These are phyloP conservation scores for Seiridium cupressi DNA, from an alignment of 2,329 filamentous ascomycete genomes.

Conservation along the genomic window DNA sequence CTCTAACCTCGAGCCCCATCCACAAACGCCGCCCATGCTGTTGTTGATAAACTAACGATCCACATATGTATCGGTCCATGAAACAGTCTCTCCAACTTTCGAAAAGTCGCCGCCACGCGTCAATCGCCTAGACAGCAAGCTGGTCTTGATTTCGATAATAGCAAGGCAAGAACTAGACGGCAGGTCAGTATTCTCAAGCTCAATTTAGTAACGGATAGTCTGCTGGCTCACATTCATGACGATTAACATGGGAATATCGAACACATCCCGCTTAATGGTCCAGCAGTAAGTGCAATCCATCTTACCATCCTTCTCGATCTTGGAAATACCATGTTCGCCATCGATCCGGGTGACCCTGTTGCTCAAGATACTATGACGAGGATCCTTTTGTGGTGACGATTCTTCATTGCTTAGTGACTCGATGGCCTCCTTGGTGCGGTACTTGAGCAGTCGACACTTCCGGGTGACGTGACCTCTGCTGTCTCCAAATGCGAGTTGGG, in stretches of 20 bases:
- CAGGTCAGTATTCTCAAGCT: neutral
- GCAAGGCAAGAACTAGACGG: conserved; percentile 53
- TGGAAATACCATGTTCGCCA: conserved; percentile 76
- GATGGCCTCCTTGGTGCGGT: conserved; percentile 68
- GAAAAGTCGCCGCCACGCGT: neutral
- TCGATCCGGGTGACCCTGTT: conserved; percentile 62
- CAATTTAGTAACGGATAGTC: neutral
- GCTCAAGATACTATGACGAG: conserved; percentile 50
- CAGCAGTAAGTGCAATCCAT: conserved; percentile 95
- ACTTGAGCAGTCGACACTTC: conserved; percentile 85
- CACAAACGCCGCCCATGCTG: conserved; percentile 32
- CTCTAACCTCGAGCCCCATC: conserved; percentile 21
- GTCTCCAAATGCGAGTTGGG: conserved; percentile 87
- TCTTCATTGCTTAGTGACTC: conserved; percentile 35
- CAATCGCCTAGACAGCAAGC: conserved; percentile 45
- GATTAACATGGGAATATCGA: conserved; percentile 98
- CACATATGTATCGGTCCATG: neutral
- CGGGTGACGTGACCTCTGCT: conserved; percentile 81
- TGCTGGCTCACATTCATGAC: conserved; percentile 84
- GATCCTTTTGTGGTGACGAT: conserved; percentile 44
- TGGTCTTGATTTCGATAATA: conserved; percentile 59
- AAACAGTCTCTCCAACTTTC: neutral
- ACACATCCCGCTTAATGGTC: conserved; percentile 94
- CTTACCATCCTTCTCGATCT: conserved; percentile 82
- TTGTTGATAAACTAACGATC: neutral